Evolutionary conservation across 441 rosid genomes (phyloP), one percentile per base, ranked within the genome.

Genomic region (Populus hybrid): DNA sequence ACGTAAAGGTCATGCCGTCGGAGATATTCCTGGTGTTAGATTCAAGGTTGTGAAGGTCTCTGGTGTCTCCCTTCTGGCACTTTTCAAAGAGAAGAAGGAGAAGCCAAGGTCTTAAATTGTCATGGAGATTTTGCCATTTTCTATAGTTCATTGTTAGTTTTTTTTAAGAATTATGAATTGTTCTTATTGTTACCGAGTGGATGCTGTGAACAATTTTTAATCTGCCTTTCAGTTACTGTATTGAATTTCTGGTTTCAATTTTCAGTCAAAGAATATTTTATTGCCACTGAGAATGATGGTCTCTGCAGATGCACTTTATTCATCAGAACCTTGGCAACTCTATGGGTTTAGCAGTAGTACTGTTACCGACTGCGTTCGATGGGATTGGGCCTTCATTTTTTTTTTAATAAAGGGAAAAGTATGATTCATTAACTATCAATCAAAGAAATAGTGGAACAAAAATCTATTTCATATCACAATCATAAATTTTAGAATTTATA

Each of bases 31-130:
- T 1, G 95, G 95, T 69, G 95, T 91, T 72, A 84, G 93, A 73
- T 91, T 91, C 83, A 91, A 91, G 95, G 93, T 91, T 61, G 95
- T 91, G 78, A 91, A 91, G 86, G 95, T 91, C 6, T 90, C 93
- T 29, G 95, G 95, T 56, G 93, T 90, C 64, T 91, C 95, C 10
- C 93, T 91, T n/a, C 77, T 91, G 26, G 95, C 93, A 0, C 93
- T 91, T n/a, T 91, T 91, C 87, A 90, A 91, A 78, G 93, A 91
- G 88, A 91, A 89, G 88, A 91, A 91, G 86, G 95, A 91, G 85
- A 91, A 91, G 87, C 95, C 95, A n/a, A 90, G 93, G 83, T 91
- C 95, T 93, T 84, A 84, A 67, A 59, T 59, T 42, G 42, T 26
- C 11, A 59, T 8, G 73, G 14, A 59, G 81, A 42, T 69, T 26